Evolutionary conservation across 352 stramenopile species (phyloP).

Genomic region (Pythium aquatile): DNA sequence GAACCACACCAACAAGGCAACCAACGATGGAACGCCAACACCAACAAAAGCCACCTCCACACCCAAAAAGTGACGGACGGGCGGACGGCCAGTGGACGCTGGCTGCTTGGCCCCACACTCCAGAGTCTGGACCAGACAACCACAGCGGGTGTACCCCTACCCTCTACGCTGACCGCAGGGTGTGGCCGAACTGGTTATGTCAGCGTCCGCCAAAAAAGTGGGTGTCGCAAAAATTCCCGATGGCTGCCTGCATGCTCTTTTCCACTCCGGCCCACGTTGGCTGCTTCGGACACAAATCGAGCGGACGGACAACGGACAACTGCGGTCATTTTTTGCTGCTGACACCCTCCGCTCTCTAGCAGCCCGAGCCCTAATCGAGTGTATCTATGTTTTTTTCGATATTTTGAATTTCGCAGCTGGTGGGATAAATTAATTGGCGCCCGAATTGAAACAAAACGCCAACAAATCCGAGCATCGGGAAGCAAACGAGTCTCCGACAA

Average conservation of each 20-base stretch:
- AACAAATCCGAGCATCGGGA: background rate
- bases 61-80: conserved; percentile 7
- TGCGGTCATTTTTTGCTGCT: background rate
- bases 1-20: conserved; percentile 6
- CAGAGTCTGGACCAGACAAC: no score
- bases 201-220: conserved; percentile 1
- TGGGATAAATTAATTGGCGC: conserved; percentile 1
- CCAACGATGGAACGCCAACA: conserved; percentile 3
- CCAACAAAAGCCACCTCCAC: background rate
- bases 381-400: background rate
- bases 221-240: conserved; percentile 7
- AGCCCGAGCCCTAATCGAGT: background rate
- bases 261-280: background rate
- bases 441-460: conserved; percentile 2
- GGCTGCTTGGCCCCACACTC: background rate
- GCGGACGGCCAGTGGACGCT: background rate
- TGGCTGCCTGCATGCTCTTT: conserved; percentile 4
- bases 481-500: background rate
- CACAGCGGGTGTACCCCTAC: background rate
- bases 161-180: background rate
- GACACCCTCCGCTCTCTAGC: background rate
- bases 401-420: background rate
- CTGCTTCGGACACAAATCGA: no score
- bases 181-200: conserved; percentile 2
- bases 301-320: no score